These are phyloP conservation scores for Aspergillus coremiiformis DNA, from an alignment of 495 filamentous ascomycete species.

Conservation along the genomic window DNA sequence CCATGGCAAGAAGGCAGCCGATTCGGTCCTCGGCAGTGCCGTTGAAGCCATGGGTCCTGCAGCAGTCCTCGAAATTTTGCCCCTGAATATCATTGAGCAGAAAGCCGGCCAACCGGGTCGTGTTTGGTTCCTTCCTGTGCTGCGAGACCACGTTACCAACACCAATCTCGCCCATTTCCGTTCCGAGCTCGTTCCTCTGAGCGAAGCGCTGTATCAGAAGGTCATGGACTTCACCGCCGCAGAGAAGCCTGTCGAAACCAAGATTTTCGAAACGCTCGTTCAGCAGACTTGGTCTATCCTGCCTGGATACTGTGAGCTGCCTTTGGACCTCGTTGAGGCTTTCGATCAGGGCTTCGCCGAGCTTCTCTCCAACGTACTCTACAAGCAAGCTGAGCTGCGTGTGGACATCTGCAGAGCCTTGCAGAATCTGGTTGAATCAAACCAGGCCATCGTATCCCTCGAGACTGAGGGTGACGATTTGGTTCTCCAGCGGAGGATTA, in stretches of 20 bases:
- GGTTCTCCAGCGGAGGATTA: conserved; percentile 61
- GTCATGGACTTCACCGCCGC: conserved; percentile 69
- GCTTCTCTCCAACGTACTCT: conserved; percentile 81
- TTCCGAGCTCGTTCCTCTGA: conserved; percentile 76
- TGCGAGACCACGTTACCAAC: conserved; percentile 78
- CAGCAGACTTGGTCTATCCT: conserved; percentile 92
- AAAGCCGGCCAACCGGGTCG: conserved; percentile 69
- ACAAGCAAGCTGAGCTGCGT: conserved; percentile 81
- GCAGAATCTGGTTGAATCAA: conserved; percentile 82
- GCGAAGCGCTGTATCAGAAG: conserved; percentile 80
- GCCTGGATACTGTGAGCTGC: conserved; percentile 92
- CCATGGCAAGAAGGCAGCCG: conserved; percentile 88
- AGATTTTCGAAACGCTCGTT: conserved; percentile 94
- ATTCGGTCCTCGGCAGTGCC: conserved; percentile 78
- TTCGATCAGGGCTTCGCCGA: conserved; percentile 92
- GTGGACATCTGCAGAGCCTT: conserved; percentile 79
- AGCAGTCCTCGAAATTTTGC: conserved; percentile 68
- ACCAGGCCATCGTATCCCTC: conserved; percentile 62
- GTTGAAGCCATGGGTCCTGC: conserved; percentile 84
- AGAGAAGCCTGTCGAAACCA: conserved; percentile 86
- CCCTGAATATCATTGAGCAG: conserved; percentile 75
- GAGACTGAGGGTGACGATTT: conserved; percentile 59
- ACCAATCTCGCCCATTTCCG: conserved; percentile 81
- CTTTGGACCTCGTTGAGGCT: conserved; percentile 64
- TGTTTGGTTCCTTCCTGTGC: conserved; percentile 88